Base-by-base conservation (phyloP, 208 protist species). In the Paratrypanosoma confusum region DNA sequence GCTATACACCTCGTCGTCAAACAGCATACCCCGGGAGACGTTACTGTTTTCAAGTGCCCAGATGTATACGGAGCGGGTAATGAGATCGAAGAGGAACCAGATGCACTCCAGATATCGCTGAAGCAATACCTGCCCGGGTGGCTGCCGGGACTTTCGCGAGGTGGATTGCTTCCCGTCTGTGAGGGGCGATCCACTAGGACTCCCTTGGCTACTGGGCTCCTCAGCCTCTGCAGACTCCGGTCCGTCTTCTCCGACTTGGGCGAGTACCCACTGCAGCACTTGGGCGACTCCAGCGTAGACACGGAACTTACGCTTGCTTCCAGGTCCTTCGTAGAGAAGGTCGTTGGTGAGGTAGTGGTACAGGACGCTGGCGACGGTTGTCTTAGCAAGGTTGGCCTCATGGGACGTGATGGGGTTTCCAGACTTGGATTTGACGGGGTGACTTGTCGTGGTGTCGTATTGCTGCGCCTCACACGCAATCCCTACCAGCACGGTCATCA, bases 61-160 rank as follows among this genome's bases (percentile, higher is more conserved):
- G 7, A 93, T 34, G 42, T 81, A 93, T 17, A 86, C 23, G 47
- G 79, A 89, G 13, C 83, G 76, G 18, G 89, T 50, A 52, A 93
- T 85, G 5, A 74, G 57, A 33, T 86, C 83, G 44, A 87, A 89
- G 24, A 93, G 57, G 38, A 86, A 85, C 83, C 83, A 89, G n/a
- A n/a, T n/a, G n/a, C n/a, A n/a, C n/a, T n/a, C n/a, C n/a, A n/a
- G n/a, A n/a, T n/a, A n/a, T n/a, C n/a, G n/a, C n/a, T n/a, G n/a
- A n/a, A n/a, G n/a, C n/a, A n/a, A n/a, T n/a, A n/a, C n/a, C n/a
- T n/a, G n/a, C n/a, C n/a, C n/a, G n/a, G n/a, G n/a, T n/a, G n/a
- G n/a, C n/a, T n/a, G n/a, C n/a, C n/a, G n/a, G n/a, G n/a, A n/a
- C n/a, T n/a, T n/a, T n/a, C n/a, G n/a, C n/a, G n/a, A n/a, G n/a